These are phyloP conservation scores for Penicillium sp. DNA, from an alignment of 2,329 filamentous ascomycete species.

Conservation along the genomic window DNA sequence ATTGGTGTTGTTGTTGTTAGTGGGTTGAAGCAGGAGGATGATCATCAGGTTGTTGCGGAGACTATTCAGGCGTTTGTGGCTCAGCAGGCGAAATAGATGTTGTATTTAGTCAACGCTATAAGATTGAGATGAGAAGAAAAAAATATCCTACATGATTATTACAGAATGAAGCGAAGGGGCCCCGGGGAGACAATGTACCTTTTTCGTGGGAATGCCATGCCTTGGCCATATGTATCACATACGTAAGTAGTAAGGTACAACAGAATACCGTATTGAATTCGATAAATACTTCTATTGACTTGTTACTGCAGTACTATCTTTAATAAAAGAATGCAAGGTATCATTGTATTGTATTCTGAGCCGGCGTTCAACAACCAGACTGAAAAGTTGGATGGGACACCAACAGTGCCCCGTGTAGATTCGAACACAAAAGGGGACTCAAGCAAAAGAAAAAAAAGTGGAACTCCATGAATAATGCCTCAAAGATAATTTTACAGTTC, in stretches of 20 bases:
- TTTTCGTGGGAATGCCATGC: not conserved
- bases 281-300: too few relatives aligned
- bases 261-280: too few relatives aligned
- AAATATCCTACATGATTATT: not conserved
- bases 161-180: not conserved
- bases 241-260: not conserved
- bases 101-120: not conserved
- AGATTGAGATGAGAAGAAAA: not conserved
- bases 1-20: slow-evolving; percentile 74
- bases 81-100: slow-evolving; percentile 16
- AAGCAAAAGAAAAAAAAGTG: slow-evolving; percentile 25
- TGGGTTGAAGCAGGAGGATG: slow-evolving; percentile 73
- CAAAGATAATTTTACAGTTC: slow-evolving; percentile 65
- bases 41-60: slow-evolving; percentile 74
- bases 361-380: slow-evolving; percentile 1
- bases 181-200: not conserved
- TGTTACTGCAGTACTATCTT: not conserved
- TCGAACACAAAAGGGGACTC: slow-evolving; percentile 22
- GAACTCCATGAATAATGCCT: slow-evolving; percentile 40
- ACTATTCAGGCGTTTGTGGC: slow-evolving; percentile 57
- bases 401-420: slow-evolving; percentile 12
- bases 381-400: slow-evolving; percentile 7
- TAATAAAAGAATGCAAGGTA: slow-evolving; percentile 18
- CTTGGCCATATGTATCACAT: not conserved
- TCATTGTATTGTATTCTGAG: slow-evolving; percentile 24